A percentile compares a stretch with the other conserved stretches of the same genome.
Conservation (phyloP, 2,329 filamentous ascomycete genomes). For the Alternaria atra region DNA sequence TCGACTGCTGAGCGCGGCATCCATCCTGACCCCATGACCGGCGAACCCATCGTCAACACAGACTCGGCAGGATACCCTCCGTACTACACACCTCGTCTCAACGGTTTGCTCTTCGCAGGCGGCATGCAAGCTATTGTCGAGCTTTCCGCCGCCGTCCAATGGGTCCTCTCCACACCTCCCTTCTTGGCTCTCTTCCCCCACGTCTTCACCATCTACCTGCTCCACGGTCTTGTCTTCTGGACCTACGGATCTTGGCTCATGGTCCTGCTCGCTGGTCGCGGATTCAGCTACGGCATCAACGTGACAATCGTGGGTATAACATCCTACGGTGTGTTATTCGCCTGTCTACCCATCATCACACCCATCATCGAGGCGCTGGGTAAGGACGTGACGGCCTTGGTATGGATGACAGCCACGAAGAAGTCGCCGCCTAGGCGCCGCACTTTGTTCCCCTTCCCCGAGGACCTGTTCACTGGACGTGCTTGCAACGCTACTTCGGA, state of each 20-base stretch:
- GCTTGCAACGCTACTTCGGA: conserved; percentile 14
- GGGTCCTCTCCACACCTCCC: conserved; percentile 51
- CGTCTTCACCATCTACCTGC: conserved; percentile 60
- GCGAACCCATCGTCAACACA: conserved; percentile 50
- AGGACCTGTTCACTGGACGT: conserved; percentile 24
- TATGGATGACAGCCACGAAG: conserved; percentile 50
- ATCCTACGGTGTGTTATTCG: conserved; percentile 47
- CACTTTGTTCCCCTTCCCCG: conserved; percentile 46
- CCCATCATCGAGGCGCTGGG: conserved; percentile 52
- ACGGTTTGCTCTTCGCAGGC: conserved; percentile 54
- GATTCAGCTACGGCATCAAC: conserved; percentile 46
- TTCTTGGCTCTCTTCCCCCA: conserved; percentile 58
- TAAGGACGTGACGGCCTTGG: conserved; percentile 50
- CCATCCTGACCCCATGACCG: conserved; percentile 54
- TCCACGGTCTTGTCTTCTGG: conserved; percentile 60
- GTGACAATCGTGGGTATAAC: conserved; percentile 49
- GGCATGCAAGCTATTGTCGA: conserved; percentile 51
- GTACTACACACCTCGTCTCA: conserved; percentile 57
- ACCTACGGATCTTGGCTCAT: conserved; percentile 51
- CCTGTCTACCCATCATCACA: conserved; percentile 48
- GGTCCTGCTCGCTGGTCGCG: conserved; percentile 42
- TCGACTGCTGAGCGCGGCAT: conserved; percentile 54
- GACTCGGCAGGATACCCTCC: conserved; percentile 50
- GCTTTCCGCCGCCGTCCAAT: conserved; percentile 51
- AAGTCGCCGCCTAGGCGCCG: conserved; percentile 44